Conservation (phyloP, 257 asterid genomes). For the Salvia miltiorrhiza region DNA sequence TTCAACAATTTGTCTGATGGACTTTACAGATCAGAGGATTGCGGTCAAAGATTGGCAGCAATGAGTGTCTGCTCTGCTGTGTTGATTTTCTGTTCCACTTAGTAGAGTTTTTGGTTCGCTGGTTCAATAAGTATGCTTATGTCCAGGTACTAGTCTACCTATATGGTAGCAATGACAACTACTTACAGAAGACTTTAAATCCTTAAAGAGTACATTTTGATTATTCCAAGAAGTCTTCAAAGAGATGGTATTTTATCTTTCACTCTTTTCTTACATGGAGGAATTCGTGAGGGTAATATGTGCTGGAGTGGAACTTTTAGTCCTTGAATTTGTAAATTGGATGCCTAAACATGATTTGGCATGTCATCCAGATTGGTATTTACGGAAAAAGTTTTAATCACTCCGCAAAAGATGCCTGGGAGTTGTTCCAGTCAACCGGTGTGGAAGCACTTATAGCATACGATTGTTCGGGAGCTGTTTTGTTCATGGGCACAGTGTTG, state of each 20-base stretch:
- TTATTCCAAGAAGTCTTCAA: too few relatives aligned
- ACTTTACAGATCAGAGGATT: constrained; percentile 83
- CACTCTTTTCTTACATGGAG: neutral
- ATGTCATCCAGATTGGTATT: constrained; percentile 72
- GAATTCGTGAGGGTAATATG: neutral
- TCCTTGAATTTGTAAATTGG: neutral
- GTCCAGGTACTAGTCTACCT: constrained; percentile 64
- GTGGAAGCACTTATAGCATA: constrained; percentile 93
- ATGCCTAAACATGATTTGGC: neutral
- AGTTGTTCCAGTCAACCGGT: constrained; percentile 92
- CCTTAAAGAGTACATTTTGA: too few relatives aligned
- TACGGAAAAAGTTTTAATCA: constrained; percentile 89
- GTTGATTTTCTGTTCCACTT: constrained; percentile 91
- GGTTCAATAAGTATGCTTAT: constrained; percentile 97
- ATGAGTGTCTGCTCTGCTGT: constrained; percentile 94
- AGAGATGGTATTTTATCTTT: too few relatives aligned
- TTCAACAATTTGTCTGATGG: constrained; percentile 15
- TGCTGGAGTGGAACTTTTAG: neutral
- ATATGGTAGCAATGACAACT: neutral
- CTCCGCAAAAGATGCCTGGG: constrained; percentile 99
- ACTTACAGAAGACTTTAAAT: too few relatives aligned
- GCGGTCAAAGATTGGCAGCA: constrained; percentile 92
- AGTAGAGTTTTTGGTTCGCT: constrained; percentile 92
- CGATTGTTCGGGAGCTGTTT: constrained; percentile 95
- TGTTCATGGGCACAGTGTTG: constrained; percentile 80